These are phyloP conservation scores for Globisporangium megalacanthum DNA, from an alignment of 352 stramenopile genomes.

Conservation along the genomic window DNA sequence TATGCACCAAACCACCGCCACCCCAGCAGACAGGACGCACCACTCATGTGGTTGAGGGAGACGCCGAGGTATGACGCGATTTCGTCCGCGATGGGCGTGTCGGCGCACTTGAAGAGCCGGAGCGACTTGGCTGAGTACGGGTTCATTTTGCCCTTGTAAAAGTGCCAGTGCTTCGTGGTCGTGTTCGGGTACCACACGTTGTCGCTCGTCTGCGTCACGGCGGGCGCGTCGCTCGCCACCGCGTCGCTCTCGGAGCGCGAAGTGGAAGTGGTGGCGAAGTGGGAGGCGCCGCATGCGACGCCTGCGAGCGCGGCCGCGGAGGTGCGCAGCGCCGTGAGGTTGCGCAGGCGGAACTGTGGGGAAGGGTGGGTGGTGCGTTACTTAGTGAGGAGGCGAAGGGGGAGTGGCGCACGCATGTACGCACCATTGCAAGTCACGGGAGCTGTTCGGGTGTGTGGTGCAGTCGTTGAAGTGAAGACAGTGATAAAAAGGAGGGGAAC, in stretches of 20 bases:
- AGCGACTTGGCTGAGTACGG: slow-evolving; percentile 74
- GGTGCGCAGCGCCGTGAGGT: background rate
- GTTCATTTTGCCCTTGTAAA: slow-evolving; percentile 86
- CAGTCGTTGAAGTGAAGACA: no score
- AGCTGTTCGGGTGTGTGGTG: no score
- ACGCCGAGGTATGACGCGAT: slow-evolving; percentile 80
- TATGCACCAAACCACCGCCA: background rate
- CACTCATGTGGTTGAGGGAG: slow-evolving; percentile 69
- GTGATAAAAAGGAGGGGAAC: no score
- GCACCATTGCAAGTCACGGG: no score
- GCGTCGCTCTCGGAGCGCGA: background rate
- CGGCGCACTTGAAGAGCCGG: slow-evolving; percentile 87
- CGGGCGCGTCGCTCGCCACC: slow-evolving; percentile 9
- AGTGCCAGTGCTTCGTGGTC: slow-evolving; percentile 86
- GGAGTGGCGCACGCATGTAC: background rate
- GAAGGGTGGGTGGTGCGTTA: background rate
- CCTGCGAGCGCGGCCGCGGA: background rate
- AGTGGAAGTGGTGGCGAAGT: background rate
- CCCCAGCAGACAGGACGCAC: slow-evolving; percentile 13
- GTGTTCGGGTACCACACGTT: slow-evolving; percentile 69
- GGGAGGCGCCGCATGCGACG: slow-evolving; percentile 3
- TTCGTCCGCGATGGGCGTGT: slow-evolving; percentile 83
- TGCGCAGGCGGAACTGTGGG: background rate
- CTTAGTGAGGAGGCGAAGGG: background rate
- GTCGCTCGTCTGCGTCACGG: slow-evolving; percentile 20